These are phyloP conservation scores for Boletus barrowsii DNA, from an alignment of 768 basidiomycete species.

Conservation along the genomic window DNA sequence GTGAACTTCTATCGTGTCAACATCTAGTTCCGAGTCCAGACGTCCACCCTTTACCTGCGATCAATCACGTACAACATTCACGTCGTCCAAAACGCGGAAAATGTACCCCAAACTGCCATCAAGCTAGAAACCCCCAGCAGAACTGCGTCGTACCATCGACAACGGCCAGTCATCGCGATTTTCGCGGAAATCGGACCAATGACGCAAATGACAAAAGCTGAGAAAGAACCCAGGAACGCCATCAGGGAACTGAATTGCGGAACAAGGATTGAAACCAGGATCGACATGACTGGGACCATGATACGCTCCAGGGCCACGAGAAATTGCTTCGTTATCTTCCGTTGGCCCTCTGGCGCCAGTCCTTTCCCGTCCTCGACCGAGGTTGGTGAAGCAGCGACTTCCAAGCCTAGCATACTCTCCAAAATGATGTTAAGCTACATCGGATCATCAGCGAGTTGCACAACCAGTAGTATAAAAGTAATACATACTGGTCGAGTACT, in stretches of 20 bases:
- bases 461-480: not conserved
- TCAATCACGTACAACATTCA: slow-evolving; percentile 8
- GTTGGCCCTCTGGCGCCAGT: slow-evolving; percentile 9
- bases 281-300: slow-evolving; percentile 54
- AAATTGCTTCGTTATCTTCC: slow-evolving; percentile 32
- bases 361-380: slow-evolving; percentile 28
- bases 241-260: slow-evolving; percentile 82
- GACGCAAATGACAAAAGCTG: slow-evolving; percentile 72
- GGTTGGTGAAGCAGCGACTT: slow-evolving; percentile 24
- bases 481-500: slow-evolving; percentile 69
- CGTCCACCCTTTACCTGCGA: not conserved
- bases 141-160: slow-evolving; percentile 48
- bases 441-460: not conserved
- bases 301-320: slow-evolving; percentile 55
- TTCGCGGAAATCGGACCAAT: slow-evolving; percentile 77
- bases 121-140: slow-evolving; percentile 49
- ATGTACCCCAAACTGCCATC: slow-evolving; percentile 81
- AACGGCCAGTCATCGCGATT: slow-evolving; percentile 50
- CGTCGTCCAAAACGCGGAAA: slow-evolving; percentile 53
- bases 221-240: slow-evolving; percentile 91
- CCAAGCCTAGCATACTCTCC: slow-evolving; percentile 73
- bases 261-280: slow-evolving; percentile 67
- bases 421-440: slow-evolving; percentile 76
- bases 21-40: not conserved
- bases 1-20: not conserved